These are phyloP conservation scores for Scorias spongiosa DNA, from an alignment of 2,329 filamentous ascomycete genomes.

Conservation along the genomic window DNA sequence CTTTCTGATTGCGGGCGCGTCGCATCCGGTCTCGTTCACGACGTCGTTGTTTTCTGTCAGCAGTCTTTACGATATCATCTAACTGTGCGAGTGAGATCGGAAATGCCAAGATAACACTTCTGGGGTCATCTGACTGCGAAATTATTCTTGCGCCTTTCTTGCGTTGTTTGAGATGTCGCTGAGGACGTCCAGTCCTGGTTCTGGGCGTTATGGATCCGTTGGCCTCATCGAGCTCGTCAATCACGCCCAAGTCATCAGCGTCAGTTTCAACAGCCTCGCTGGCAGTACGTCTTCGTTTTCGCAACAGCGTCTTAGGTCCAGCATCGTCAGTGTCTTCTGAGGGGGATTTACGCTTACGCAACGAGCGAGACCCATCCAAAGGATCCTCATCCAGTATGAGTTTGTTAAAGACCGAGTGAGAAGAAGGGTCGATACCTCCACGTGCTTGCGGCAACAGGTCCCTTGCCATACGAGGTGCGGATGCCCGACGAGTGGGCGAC, in stretches of 20 bases:
- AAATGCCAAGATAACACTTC: conserved; percentile 39
- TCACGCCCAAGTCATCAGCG: conserved; percentile 3
- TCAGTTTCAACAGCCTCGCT: conserved; percentile 19
- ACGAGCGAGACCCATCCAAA: conserved; percentile 58
- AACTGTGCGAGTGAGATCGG: conserved; percentile 20
- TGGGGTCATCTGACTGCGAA: conserved; percentile 17
- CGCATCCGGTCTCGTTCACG: conserved; percentile 29
- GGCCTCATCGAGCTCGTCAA: conserved; percentile 9
- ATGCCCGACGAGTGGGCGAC: conserved; percentile 34
- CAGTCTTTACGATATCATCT: conserved; percentile 21
- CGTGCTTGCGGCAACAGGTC: conserved; percentile 57
- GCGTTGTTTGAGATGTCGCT: conserved; percentile 37
- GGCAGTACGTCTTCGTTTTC: conserved; percentile 28
- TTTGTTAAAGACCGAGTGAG: conserved; percentile 64
- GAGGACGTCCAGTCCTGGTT: conserved; percentile 33
- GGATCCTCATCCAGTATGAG: conserved; percentile 57
- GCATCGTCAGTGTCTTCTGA: conserved; percentile 39
- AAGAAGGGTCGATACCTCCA: conserved; percentile 49
- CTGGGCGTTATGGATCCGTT: conserved; percentile 11
- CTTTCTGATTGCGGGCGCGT: conserved; percentile 30
- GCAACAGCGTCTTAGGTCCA: conserved; percentile 16
- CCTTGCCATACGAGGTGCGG: conserved; percentile 46
- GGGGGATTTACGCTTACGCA: conserved; percentile 74
- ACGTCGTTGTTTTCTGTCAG: conserved; percentile 38
- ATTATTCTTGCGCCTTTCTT: conserved; percentile 18